These are phyloP conservation scores for Solanum hybrid DNA, from an alignment of 305 asterid species.

Conservation along the genomic window DNA sequence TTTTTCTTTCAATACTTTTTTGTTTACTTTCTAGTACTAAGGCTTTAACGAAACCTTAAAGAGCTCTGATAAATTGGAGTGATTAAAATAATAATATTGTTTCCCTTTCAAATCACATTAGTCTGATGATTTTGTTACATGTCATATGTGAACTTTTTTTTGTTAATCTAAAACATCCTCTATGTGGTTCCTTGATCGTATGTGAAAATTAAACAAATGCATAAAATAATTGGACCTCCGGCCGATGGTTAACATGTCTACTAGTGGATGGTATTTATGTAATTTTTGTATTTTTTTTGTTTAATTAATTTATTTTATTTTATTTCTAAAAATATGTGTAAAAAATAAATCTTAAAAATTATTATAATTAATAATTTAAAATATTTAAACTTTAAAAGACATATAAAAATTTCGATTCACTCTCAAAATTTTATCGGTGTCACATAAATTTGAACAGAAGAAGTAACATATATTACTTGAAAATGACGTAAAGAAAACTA, in stretches of 20 bases:
- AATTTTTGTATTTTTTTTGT: neutral
- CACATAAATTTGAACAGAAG: neutral
- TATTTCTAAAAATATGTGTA: neutral
- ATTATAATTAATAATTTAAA: too few species aligned
- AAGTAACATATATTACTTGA: too few species aligned
- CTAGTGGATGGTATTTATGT: neutral
- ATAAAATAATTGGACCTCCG: neutral
- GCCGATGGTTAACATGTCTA: neutral
- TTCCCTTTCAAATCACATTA: neutral
- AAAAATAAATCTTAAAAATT: too few species aligned
- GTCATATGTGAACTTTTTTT: neutral
- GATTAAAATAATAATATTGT: neutral
- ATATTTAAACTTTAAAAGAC: too few species aligned
- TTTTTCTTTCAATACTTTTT: neutral
- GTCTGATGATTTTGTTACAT: neutral
- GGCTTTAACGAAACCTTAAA: neutral
- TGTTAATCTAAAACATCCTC: neutral
- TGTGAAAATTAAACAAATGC: neutral
- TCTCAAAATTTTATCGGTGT: neutral
- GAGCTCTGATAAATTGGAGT: neutral
- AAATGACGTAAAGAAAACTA: neutral
- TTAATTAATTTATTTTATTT: neutral
- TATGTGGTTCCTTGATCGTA: neutral
- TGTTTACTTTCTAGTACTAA: neutral
- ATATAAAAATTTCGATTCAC: too few species aligned